Evolutionary conservation across 2,329 filamentous ascomycete genomes (phyloP).

Genomic region (Cladosporium sp.): DNA sequence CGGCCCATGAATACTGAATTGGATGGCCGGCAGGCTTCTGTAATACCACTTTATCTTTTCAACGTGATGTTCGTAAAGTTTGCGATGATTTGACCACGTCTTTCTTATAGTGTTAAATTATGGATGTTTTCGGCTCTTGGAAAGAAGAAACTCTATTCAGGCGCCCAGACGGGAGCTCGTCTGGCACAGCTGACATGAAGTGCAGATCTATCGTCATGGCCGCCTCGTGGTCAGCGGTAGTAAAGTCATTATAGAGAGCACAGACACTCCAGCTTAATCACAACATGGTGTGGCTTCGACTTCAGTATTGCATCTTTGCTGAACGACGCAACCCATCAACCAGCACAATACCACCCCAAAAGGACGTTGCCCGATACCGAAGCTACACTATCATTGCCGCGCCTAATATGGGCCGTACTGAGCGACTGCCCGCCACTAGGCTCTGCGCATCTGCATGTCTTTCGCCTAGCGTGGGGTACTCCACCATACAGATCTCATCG

Average conservation of each 20-base stretch:
- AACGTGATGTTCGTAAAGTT: no score
- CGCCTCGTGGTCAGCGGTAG: not conserved
- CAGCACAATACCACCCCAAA: not conserved
- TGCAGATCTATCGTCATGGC: not conserved
- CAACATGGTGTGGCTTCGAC: not conserved
- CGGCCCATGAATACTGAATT: not conserved
- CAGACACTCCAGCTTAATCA: no score
- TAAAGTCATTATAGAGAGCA: no score
- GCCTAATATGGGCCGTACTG: not conserved
- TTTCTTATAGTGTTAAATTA: no score
- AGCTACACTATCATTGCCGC: not conserved
- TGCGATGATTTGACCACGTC: no score
- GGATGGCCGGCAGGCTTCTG: no score
- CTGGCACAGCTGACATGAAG: not conserved
- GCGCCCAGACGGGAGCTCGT: no score
- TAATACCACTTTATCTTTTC: no score
- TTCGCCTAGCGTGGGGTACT: conserved; percentile 6
- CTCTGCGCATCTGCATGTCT: conserved; percentile 3
- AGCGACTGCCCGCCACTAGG: not conserved
- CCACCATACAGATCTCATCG: conserved; percentile 4
- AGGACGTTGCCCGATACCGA: no score
- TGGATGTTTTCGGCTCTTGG: no score
- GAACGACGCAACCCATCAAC: not conserved
- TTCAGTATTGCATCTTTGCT: not conserved
- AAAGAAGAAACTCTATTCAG: no score